Evolutionary conservation across 768 basidiomycete genomes (phyloP).

Genomic region (Rhodosporidiobolus odoratus): DNA sequence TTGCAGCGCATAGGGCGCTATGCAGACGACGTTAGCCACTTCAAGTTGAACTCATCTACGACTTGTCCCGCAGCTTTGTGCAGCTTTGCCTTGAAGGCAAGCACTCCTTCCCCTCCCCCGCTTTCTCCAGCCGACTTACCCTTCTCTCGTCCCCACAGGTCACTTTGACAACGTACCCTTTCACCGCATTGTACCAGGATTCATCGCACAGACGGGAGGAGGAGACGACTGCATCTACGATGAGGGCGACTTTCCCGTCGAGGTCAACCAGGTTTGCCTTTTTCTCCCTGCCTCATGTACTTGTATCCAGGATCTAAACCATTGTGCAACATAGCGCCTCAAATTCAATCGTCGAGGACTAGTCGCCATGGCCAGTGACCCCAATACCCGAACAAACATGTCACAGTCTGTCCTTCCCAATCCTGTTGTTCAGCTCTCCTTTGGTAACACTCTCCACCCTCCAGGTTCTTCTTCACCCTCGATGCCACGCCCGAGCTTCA

Average conservation of each 20-base stretch:
- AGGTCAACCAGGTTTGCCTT: conserved; percentile 20
- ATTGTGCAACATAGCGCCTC: conserved; percentile 65
- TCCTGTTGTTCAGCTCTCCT: neutral
- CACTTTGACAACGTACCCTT: conserved; percentile 96
- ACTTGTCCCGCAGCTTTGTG: conserved; percentile 17
- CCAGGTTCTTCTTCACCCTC: conserved; percentile 67
- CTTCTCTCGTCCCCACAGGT: conserved; percentile 56
- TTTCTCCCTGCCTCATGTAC: too few species aligned
- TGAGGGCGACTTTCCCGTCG: conserved; percentile 51
- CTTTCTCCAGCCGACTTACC: neutral
- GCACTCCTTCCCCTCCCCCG: neutral
- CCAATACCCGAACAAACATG: conserved; percentile 78
- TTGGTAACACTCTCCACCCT: neutral
- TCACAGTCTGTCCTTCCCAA: conserved; percentile 64
- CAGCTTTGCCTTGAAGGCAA: conserved; percentile 41
- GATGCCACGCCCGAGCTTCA: conserved; percentile 70
- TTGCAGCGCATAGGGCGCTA: too few species aligned
- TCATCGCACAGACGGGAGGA: conserved; percentile 86
- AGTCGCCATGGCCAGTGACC: conserved; percentile 84
- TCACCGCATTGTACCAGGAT: conserved; percentile 84
- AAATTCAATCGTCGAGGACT: conserved; percentile 84
- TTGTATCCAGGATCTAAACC: neutral
- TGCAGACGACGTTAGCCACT: neutral
- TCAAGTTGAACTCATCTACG: neutral
- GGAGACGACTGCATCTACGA: conserved; percentile 96